Conservation (phyloP, 2,329 filamentous ascomycete species). For the Didymella exigua region DNA sequence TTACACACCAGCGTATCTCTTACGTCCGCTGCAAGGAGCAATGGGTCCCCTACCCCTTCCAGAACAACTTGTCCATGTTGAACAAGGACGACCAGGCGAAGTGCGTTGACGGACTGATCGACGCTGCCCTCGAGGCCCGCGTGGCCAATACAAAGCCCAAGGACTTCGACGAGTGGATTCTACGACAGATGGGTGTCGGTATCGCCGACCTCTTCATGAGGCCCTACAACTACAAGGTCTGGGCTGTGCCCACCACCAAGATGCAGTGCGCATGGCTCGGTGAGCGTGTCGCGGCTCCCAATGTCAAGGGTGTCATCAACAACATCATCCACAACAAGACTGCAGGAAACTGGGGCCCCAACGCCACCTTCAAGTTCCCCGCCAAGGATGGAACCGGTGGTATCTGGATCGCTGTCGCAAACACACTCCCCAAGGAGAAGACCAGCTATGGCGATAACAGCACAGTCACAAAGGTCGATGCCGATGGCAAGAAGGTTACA, state of each 20-base stretch:
- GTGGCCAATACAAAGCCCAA: constrained; percentile 90
- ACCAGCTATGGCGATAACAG: constrained; percentile 86
- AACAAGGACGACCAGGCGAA: constrained; percentile 96
- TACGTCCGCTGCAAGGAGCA: constrained; percentile 96
- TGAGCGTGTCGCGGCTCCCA: constrained; percentile 95
- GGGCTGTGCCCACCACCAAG: constrained; percentile 98
- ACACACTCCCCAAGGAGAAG: constrained; percentile 91
- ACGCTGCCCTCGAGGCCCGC: constrained; percentile 85
- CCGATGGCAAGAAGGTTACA: constrained; percentile 79
- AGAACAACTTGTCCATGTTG: constrained; percentile 99
- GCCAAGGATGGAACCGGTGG: constrained; percentile 93
- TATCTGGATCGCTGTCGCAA: constrained; percentile 97
- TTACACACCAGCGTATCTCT: constrained; percentile 95
- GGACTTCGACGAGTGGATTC: constrained; percentile 98
- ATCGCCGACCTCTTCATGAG: constrained; percentile 97
- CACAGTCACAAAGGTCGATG: constrained; percentile 84
- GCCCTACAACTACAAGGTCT: constrained; percentile 99
- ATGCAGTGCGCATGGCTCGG: constrained; percentile 99
- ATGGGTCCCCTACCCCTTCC: constrained; percentile 99
- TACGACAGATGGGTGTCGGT: constrained; percentile 87
- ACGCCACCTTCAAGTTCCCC: constrained; percentile 98
- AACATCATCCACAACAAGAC: constrained; percentile 97
- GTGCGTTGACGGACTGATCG: constrained; percentile 94
- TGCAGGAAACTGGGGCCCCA: constrained; percentile 96
- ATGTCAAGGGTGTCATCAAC: constrained; percentile 89